These are phyloP conservation scores for Penicillium hesseltinei DNA, from an alignment of 2,329 filamentous ascomycete species.

Conservation along the genomic window DNA sequence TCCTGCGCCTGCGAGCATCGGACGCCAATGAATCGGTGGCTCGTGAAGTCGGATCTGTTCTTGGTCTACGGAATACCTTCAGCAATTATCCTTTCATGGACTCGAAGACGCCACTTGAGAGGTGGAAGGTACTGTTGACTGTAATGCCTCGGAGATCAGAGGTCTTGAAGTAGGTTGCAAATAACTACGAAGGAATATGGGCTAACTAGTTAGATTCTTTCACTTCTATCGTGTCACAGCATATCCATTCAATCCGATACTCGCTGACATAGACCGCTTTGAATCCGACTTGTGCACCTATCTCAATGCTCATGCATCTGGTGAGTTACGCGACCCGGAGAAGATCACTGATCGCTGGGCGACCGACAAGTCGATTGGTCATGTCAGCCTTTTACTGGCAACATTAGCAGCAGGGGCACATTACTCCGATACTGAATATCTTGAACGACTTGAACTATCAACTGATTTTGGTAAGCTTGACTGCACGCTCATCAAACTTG, in stretches of 20 bases:
- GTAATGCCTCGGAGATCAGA: slow-evolving; percentile 27
- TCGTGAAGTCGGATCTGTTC: slow-evolving; percentile 29
- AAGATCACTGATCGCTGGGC: slow-evolving; percentile 26
- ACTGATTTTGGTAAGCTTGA: slow-evolving; percentile 29
- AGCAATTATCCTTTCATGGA: slow-evolving; percentile 33
- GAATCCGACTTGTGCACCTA: slow-evolving; percentile 32
- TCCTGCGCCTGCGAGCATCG: slow-evolving; percentile 28
- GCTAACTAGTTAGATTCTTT: slow-evolving; percentile 26
- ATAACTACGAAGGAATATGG: not conserved
- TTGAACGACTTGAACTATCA: slow-evolving; percentile 24
- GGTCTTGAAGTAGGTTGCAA: slow-evolving; percentile 25
- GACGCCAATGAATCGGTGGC: slow-evolving; percentile 28
- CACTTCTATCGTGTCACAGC: slow-evolving; percentile 31
- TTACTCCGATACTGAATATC: slow-evolving; percentile 31
- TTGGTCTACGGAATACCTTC: slow-evolving; percentile 34
- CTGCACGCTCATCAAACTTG: not conserved
- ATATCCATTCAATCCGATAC: slow-evolving; percentile 34
- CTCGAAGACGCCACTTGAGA: slow-evolving; percentile 24
- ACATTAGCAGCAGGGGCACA: slow-evolving; percentile 32
- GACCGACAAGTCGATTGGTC: slow-evolving; percentile 26
- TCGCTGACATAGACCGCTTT: slow-evolving; percentile 32
- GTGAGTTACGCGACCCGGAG: slow-evolving; percentile 21
- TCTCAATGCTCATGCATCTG: slow-evolving; percentile 26
- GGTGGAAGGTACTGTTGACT: slow-evolving; percentile 26
- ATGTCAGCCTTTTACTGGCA: slow-evolving; percentile 31